These are phyloP conservation scores for Schizothecium vesticola DNA, from an alignment of 495 filamentous ascomycete genomes.

Conservation along the genomic window DNA sequence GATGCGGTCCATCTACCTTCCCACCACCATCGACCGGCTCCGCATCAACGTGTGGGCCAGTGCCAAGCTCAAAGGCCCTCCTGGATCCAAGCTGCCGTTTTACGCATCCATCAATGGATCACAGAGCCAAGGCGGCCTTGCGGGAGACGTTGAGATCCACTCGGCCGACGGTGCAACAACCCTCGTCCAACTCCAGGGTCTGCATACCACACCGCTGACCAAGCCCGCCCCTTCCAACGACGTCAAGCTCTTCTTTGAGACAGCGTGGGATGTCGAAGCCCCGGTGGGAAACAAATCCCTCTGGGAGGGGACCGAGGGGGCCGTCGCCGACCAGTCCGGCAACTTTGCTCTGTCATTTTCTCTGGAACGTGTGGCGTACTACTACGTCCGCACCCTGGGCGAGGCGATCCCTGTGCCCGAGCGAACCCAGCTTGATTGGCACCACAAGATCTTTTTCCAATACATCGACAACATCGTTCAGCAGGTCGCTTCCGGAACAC, in stretches of 20 bases:
- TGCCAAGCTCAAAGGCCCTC: neutral
- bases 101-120: neutral
- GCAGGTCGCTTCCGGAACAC: neutral
- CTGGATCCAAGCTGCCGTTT: neutral
- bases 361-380: slow-evolving; percentile 11
- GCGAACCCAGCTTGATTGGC: slow-evolving; percentile 1
- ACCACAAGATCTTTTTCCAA: slow-evolving; percentile 9
- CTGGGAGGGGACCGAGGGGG: neutral
- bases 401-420: slow-evolving; percentile 1
- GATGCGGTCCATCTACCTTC: slow-evolving; percentile 21
- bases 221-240: slow-evolving; percentile 11
- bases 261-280: neutral
- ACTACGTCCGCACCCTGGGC: slow-evolving; percentile 6
- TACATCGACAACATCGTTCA: slow-evolving; percentile 10
- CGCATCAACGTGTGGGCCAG: slow-evolving; percentile 13
- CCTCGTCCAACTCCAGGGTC: slow-evolving; percentile 17
- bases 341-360: slow-evolving; percentile 4
- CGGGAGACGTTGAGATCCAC: slow-evolving; percentile 13
- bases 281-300: neutral
- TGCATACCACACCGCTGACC: slow-evolving; percentile 9
- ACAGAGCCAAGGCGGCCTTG: neutral
- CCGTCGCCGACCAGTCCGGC: neutral
- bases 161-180: neutral
- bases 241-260: slow-evolving; percentile 10
- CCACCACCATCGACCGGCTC: slow-evolving; percentile 16